Conservation (phyloP, 345 rosid genomes). For the Aquilaria sinensis region DNA sequence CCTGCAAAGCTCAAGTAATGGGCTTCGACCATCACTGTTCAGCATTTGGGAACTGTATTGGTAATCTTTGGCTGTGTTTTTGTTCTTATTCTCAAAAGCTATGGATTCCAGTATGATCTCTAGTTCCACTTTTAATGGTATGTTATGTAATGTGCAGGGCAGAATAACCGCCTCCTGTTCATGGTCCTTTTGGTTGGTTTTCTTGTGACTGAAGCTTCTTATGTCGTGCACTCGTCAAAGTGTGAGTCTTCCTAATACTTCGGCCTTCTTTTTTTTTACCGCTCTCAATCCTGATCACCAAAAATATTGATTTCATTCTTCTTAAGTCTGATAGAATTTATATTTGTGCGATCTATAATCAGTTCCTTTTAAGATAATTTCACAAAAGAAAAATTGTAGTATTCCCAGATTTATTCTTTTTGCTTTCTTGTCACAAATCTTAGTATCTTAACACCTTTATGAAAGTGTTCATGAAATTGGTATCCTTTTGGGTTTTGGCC, state of each 20-base stretch:
- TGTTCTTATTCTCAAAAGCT: background rate
- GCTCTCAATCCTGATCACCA: background rate
- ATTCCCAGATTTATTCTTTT: background rate
- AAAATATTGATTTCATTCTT: background rate
- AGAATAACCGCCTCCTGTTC: slow-evolving; percentile 46
- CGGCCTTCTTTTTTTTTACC: too few relatives aligned
- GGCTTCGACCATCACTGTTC: slow-evolving; percentile 73
- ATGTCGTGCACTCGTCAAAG: slow-evolving; percentile 29
- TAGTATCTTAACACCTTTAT: too few relatives aligned
- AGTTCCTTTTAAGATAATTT: background rate
- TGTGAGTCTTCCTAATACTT: slow-evolving; percentile 25
- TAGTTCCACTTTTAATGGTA: background rate
- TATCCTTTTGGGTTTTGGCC: too few relatives aligned
- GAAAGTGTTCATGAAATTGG: too few relatives aligned
- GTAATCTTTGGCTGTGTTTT: slow-evolving; percentile 20
- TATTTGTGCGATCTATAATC: too few relatives aligned
- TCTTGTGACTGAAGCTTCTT: slow-evolving; percentile 43
- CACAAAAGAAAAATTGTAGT: background rate
- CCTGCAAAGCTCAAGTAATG: slow-evolving; percentile 38
- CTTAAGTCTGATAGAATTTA: background rate
- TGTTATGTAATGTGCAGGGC: slow-evolving; percentile 31
- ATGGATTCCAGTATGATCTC: background rate
- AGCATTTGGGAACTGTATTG: slow-evolving; percentile 75
- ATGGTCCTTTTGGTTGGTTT: slow-evolving; percentile 55
- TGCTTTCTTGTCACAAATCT: background rate